Evolutionary conservation across 441 rosid species (phyloP), one percentile per base, ranked within the genome.

Genomic region (Arabidopsis hybrid): DNA sequence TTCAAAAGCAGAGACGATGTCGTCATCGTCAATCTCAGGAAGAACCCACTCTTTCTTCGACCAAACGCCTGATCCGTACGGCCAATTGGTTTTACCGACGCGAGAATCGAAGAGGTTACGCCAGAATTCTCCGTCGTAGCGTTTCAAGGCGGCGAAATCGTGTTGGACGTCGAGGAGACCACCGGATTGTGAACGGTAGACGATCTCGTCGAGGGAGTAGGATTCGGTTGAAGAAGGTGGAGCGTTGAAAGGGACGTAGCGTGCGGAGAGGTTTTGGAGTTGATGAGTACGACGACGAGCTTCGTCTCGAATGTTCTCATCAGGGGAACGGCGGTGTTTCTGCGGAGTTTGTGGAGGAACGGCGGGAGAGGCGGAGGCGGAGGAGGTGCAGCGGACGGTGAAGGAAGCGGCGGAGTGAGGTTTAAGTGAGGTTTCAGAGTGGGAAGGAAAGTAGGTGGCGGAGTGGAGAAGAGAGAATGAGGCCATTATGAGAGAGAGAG

Each of bases 51-150:
- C 91, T 78, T 89, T 89, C 82, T 89, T 89, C 64, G 86, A 81
- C 93, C 89, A 89, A 5, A 87, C 91, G 1, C 91, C 93, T 4
- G 91, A 89, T n/a, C 91, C 93, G 42, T 85, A 89, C 0, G 91
- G 91, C 91, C 91, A 89, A 3, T 83, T 80, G 60, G 86, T 87
- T 65, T 84, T 85, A 12, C 93, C 93, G 46, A 87, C 85, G 26
- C 91, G 88, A 5, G 93, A 89, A 71, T 89, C 91, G 67, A 89
- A 89, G 49, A 89, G 84, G 36, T 83, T 80, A 47, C 87, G 73
- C 91, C 89, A 89, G 62, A 87, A 83, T 6, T 79, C 81, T 12
- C 91, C 88, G 63, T 84, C 87, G 83, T 80, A 85, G 13, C 77
- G 67, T 73, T 75, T 80, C 68, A 89, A 65, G 29, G 87, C 88